Evolutionary conservation across 805 yeast genomes (phyloP), one percentile per base, ranked within the genome.

Genomic region (Wickerhamiella domercqiae): DNA sequence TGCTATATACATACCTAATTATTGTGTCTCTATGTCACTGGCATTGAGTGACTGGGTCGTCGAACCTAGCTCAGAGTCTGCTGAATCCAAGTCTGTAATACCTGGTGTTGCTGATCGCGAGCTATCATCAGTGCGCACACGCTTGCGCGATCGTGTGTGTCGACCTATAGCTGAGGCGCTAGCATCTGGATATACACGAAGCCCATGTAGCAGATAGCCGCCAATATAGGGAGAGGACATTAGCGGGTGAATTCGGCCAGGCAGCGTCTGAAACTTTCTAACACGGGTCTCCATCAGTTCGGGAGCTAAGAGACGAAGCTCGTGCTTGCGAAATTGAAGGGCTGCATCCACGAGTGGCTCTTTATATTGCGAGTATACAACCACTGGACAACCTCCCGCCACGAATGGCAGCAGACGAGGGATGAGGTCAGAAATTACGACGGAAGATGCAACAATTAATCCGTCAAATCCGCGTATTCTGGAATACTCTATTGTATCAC

Each of bases 221-320:
- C 96, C 97, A 40, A 78, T 86, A 5, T 94, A 84, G 50, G 82
- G 69, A 67, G 78, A 75, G 0, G 96, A 81, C 99, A 90, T 90
- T 42, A 76, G 53, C 0, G 99, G 99, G 56, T 90, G 99, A 51
- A 87, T 64, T 53, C 93, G 75, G 5, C 97, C 98, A 15, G 93
- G 82, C 21, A 87, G 73, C 3, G 96, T 83, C 62, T 90, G 99
- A 55, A 78, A 86, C 35, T 75, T 76, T 45, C 96, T 70, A 9
- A 79, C 90, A 44, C 81, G 67, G 1, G 93, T 72, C 56, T 86
- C 95, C 44, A 70, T 66, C 17, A 87, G 72, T 13, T 82, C 71
- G 4, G 96, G 93, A 0, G 90, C 87, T 47, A 90, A 62, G 7
- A 81, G 70, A 5, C 33, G 33, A 33, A 83, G 66, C 42, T 72